Evolutionary conservation across 139 green algal species (phyloP), one percentile per base, ranked within the genome.

Genomic region (Chlamydomonas asymmetrica): DNA sequence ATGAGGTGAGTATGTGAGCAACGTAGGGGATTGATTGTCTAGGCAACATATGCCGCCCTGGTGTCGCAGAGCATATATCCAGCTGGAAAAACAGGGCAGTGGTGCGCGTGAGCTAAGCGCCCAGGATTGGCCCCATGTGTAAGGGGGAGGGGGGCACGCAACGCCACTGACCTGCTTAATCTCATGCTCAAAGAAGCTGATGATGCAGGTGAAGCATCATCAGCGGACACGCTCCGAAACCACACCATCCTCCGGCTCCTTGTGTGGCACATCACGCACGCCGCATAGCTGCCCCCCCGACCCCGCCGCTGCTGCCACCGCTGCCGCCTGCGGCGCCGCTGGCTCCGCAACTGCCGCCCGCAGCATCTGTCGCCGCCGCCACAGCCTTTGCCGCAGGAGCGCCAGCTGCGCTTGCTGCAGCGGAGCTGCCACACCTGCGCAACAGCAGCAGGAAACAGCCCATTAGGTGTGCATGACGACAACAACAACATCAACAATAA

Each of bases 191-290:
- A 93, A 63, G 69, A 89, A 95, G 66, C 95, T 92, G 27, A 75
- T 71, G 1, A 94, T 82, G 82, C 94, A 97, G 35, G 65, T 45
- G 3, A 90, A 79, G 85, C 93, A 97, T 80, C 97, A 97, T 38
- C 66, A n/a, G 73, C 97, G 92, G 22, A 84, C 83, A 77, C 92
- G 97, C 3, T 23, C 73, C 35, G 80, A 71, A 32, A 81, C 66
- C 70, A 92, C 79, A 2, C 69, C 54, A 60, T 94, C 86, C 72
- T 97, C 92, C 5, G 84, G 27, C 7, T 89, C 88, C 43, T 97
- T n/a, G n/a, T 92, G 59, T 91, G 83, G 76, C 93, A 97, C 39
- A 97, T 63, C 20, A 66, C 85, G 74, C 93, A 97, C 27, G 48
- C 61, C 31, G 45, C 34, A 29, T 50, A 41, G 32, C 62, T 41